Base-by-base conservation (phyloP, 306 rosid genomes). In the Parietaria judaica region DNA sequence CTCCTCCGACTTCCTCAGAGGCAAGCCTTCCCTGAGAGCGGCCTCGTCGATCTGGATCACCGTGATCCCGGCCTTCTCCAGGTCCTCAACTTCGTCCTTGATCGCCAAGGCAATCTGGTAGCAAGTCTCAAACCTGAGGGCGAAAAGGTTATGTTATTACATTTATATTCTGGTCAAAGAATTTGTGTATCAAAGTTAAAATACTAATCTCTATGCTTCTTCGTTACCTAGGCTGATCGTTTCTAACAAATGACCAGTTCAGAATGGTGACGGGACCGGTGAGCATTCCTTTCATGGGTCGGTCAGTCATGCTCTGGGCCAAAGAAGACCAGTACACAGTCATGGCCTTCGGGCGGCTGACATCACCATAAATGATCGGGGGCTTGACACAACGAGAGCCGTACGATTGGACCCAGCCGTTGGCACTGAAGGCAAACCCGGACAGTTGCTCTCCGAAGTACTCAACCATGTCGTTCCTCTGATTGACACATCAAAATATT, bases 261-360 rank as follows among this genome's bases (percentile, higher is more conserved):
- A 89, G 95, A 74, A 89, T 89, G 79, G 97, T 89, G 54, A 89
- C 97, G 4, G 97, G 97, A 70, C 97, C 97, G 0, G 97, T 89
- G 79, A 89, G 97, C 97, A 89, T 89, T 72, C 97, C 97, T 87
- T 89, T 89, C 97, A 89, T 89, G 74, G 96, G 95, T 52, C 83
- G 83, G 14, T 73, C 64, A 10, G 83, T 78, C 80, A 78, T 54
- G 66, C 80, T 70, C 71, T 78, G 83, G 50, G 83, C 83, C 10
- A 66, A 8, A 9, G 72, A 66, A 63, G 83, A 78, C 83, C 83
- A 78, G 74, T 66, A 78, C 35, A 78, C 80, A 0, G 96, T 89
- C 96, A 89, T 89, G 45, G 97, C 52, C 56, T 89, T 89, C 69
- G 97, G 92, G 73, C 97, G 97, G 81, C 97, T 89, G 57, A 89